phyloP scores from a whole-genome alignment of 331 rosid genomes.

The Rosa hybrid region DNA sequence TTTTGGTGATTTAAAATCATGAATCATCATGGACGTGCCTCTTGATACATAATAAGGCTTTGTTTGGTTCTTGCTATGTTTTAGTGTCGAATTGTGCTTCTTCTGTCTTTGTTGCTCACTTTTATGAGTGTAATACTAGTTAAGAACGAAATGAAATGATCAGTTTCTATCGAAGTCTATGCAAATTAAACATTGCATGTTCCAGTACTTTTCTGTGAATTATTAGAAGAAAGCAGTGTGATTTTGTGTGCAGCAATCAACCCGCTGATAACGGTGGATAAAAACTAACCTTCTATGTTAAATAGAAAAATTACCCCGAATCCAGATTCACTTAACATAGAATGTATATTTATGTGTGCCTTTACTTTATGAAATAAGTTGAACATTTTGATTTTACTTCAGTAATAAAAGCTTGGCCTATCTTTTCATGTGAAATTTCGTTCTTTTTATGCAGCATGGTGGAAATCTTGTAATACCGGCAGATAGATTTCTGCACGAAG shows the following conservation, averaged over 20 bases:
- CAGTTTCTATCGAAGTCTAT: background rate
- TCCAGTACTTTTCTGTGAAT: background rate
- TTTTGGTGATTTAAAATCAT: background rate
- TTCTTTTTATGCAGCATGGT: constrained; percentile 51
- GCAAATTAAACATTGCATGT: background rate
- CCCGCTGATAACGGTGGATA: background rate
- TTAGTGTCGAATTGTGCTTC: background rate
- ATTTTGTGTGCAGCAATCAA: background rate
- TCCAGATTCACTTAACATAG: background rate
- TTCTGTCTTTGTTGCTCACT: background rate
- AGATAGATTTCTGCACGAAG: constrained; percentile 89
- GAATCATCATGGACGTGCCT: background rate
- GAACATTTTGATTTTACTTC: background rate
- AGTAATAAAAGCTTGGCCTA: background rate
- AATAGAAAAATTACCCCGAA: background rate
- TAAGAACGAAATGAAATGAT: background rate
- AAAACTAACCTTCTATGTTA: background rate
- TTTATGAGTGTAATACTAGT: background rate
- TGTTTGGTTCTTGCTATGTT: background rate
- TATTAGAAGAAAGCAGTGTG: background rate
- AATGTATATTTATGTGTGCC: background rate
- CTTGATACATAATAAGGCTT: background rate
- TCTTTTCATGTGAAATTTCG: background rate
- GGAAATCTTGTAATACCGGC: constrained; percentile 91
- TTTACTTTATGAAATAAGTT: background rate